phyloP scores from a whole-genome alignment of 108 stramenopile genomes.

The Parmales sp. region DNA sequence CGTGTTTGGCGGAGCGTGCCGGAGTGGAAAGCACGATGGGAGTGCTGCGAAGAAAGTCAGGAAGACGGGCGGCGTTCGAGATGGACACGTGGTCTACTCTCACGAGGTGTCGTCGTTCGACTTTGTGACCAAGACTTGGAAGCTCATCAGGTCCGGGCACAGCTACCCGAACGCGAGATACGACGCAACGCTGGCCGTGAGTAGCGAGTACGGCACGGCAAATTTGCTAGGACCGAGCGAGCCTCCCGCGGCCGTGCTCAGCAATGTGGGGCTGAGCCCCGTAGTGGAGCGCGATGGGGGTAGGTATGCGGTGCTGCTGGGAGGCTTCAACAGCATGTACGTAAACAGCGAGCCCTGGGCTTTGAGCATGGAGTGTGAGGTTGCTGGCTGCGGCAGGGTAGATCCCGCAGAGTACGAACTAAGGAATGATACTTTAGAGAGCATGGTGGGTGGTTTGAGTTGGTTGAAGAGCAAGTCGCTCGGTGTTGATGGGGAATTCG shows the following conservation, averaged over 20 bases:
- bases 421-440: background rate
- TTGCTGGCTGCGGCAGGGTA: background rate
- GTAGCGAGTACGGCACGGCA: background rate
- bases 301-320: background rate
- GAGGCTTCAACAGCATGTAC: background rate
- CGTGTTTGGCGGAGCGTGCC: constrained; percentile 2
- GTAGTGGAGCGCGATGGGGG: constrained; percentile 1
- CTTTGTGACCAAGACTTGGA: background rate
- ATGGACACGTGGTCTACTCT: constrained; percentile 1
- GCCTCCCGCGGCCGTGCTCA: background rate
- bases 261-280: background rate
- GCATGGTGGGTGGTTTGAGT: background rate
- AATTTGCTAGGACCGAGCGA: background rate
- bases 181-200: background rate
- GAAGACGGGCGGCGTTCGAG: background rate
- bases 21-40: background rate
- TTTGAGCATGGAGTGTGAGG: constrained; percentile 4
- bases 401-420: constrained; percentile 8
- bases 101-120: background rate
- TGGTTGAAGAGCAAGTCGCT: background rate
- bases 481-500: background rate
- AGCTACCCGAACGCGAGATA: constrained; percentile 2
- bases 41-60: background rate
- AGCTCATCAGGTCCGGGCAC: background rate
- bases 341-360: background rate